Conservation (phyloP, 352 stramenopile species). For the Phytopythium cucurbitacearum region DNA sequence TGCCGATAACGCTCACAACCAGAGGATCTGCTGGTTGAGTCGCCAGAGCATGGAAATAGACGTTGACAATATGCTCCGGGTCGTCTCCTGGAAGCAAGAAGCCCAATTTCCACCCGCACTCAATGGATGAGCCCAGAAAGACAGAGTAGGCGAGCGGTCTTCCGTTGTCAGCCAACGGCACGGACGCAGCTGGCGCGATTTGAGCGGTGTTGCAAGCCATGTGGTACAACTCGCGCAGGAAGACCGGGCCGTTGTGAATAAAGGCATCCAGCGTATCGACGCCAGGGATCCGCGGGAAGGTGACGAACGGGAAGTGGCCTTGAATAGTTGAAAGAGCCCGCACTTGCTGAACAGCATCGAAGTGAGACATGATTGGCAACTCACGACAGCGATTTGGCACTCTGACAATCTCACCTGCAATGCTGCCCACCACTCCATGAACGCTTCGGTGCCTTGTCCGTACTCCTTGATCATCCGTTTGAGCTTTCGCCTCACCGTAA, state of each 20-base stretch:
- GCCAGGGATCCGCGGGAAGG: not conserved
- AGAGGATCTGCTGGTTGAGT: constrained; percentile 1
- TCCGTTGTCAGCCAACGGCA: not conserved
- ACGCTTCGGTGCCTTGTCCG: not conserved
- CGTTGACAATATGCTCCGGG: not conserved
- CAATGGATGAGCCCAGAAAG: not conserved
- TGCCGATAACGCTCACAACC: not conserved
- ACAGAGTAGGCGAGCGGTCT: constrained; percentile 2
- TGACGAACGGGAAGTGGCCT: not conserved
- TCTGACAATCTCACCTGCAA: not conserved
- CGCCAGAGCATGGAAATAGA: not conserved
- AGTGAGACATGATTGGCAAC: no score
- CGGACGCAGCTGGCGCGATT: not conserved
- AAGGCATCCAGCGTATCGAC: not conserved
- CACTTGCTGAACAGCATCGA: no score
- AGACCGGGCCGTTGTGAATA: constrained; percentile 1
- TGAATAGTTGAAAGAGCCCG: no score
- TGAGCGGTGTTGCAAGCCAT: not conserved
- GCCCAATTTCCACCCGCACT: not conserved
- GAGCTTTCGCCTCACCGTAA: not conserved
- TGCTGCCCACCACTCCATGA: not conserved
- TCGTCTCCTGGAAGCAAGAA: not conserved
- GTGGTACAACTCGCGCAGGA: constrained; percentile 5
- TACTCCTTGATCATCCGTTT: not conserved
- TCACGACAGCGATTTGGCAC: no score